Percentiles rank a stretch among this genome's conserved stretches.
phyloP scores from a whole-genome alignment of 2,329 filamentous ascomycete genomes.

The Penicillium sp. region DNA sequence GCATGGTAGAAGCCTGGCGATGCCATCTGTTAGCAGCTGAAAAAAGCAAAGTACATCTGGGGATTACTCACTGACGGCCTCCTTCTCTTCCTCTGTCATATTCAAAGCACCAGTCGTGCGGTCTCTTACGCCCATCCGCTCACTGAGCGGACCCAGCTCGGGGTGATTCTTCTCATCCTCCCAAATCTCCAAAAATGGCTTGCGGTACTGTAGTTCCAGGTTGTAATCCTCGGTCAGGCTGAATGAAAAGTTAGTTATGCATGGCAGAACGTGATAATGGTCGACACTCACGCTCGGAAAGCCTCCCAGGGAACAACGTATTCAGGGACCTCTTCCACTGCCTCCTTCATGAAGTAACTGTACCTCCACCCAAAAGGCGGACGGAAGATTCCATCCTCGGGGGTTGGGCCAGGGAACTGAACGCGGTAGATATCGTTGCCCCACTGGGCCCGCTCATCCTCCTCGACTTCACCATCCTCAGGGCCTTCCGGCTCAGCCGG shows the following conservation, averaged over 20 bases:
- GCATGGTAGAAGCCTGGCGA: slow-evolving; percentile 73
- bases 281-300: slow-evolving; percentile 67
- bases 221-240: slow-evolving; percentile 91
- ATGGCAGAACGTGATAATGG: not conserved
- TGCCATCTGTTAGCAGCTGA: slow-evolving; percentile 16
- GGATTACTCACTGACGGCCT: slow-evolving; percentile 65
- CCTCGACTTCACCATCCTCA: slow-evolving; percentile 54
- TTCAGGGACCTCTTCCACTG: slow-evolving; percentile 92
- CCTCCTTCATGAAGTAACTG: slow-evolving; percentile 92
- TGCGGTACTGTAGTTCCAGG: slow-evolving; percentile 90
- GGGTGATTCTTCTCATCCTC: slow-evolving; percentile 83
- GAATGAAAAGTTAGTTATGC: slow-evolving; percentile 10
- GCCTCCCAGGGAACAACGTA: slow-evolving; percentile 98
- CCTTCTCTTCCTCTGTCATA: slow-evolving; percentile 83
- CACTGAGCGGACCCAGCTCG: slow-evolving; percentile 77
- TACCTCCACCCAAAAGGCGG: slow-evolving; percentile 98
- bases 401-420: slow-evolving; percentile 78
- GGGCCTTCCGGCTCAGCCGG: slow-evolving; percentile 39
- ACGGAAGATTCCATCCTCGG: slow-evolving; percentile 84
- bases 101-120: slow-evolving; percentile 64
- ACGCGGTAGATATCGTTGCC: slow-evolving; percentile 93
- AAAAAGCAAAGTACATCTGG: not conserved
- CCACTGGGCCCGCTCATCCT: slow-evolving; percentile 72
- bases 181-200: slow-evolving; percentile 88
- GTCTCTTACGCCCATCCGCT: slow-evolving; percentile 91